Base-by-base conservation (phyloP, 768 basidiomycete genomes). In the Kwoniella botswanensis region DNA sequence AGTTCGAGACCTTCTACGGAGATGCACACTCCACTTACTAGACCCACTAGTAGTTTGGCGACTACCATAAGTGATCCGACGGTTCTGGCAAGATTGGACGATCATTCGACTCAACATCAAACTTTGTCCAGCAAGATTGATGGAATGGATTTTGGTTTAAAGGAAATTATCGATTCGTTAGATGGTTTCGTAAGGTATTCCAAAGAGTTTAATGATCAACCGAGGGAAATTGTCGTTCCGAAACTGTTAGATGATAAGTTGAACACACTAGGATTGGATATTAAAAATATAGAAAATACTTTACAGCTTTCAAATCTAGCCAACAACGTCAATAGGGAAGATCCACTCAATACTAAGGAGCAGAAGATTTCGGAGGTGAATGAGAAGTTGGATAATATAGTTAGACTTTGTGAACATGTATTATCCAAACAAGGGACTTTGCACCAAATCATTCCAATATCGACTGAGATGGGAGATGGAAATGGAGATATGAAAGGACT, bases 281-380 rank as follows among this genome's bases (percentile, higher is more conserved):
- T 82, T 53, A 79, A 78, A 50, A 75, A 68, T 0, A 71, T 82
- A 10, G 79, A 78, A 62, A 78, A 80, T 61, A 74, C 80, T 2
- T 52, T 82, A 1, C 76, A 78, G 35, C 67, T 80, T 17, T 70
- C 71, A 5, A 60, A 73, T 11, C 63, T 82, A 29, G 67, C 70
- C 9, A 67, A 68, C 17, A 64, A 24, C 29, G 64, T 43, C 26
- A 46, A 58, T 18, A 26, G 69, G 18, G 12, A 67, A n/a, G 67
- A 65, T 42, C 7, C 57, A 18, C 24, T 53, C 58, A 35, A 26
- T 61, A 15, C 18, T 41, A 21, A 43, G 2, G 44, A 63, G 13
- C 21, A 29, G 21, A 67, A 46, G 57, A 56, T 70, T 18, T 26
- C 12, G 5, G 74, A 77, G 35, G 64, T 82, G 21, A 71, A 82